Base-by-base conservation (phyloP, 371 early-diverging fungal species). In the Phascolomyces articulosus region DNA sequence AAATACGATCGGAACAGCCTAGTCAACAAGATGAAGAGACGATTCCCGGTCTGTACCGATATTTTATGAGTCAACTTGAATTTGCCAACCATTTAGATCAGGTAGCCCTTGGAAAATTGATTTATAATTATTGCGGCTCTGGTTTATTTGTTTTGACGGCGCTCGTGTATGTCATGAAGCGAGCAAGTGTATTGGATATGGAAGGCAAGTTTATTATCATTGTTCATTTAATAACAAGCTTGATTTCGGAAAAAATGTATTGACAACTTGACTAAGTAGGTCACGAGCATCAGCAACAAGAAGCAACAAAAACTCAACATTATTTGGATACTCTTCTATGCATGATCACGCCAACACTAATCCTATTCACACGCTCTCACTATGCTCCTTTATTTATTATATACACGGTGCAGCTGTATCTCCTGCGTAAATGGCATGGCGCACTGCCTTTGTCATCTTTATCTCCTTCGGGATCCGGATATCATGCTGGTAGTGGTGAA, bases 281-380 rank as follows among this genome's bases (percentile, higher is more conserved):
- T 48, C 34, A 64, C 21, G 56, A 40, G 31, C 47, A 15, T 8
- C 21, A 20, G 27, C 55, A 57, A 29, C 62, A 56, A 58, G 60
- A 23, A 31, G 24, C 56, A 23, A 28, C 28, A 27, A 27, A 44
- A 16, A 48, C 62, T 16, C 55, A 60, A 6, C 47, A 58, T 21
- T 65, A 72, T 61, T 54, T 77, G 34, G 65, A 71, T 29, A 47
- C 70, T 47, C 41, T 81, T 28, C 59, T 83, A 40, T 68, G 73
- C 62, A 55, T 68, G 4, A 23, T 65, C 51, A 82, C 76, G 13
- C 83, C 90, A 16, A 58, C 91, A 16, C 57, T 89, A 53, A 67
- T 90, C 27, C 77, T 93, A 34, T 75, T 91, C 7, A 74, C 87
- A 21, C 78, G 85, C 21, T 69, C 86, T 23, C 87, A 91, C 54